Evolutionary conservation across 192 early-diverging fungal genomes (phyloP), one percentile per base, ranked within the genome.

Genomic region (Phycomyces nitens): DNA sequence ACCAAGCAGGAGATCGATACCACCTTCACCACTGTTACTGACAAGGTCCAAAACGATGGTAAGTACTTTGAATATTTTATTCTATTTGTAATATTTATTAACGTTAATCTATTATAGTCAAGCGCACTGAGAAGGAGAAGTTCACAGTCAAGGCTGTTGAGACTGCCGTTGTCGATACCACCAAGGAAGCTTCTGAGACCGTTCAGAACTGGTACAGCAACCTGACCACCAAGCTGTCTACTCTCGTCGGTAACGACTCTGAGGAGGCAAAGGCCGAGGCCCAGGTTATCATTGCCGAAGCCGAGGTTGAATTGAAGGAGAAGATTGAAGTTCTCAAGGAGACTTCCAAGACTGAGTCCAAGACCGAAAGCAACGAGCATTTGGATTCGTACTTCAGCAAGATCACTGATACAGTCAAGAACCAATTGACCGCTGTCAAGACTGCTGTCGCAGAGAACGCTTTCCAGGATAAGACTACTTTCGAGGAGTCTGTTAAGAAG

Each of bases 231-330:
- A 63, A 20, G 22, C 40, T 63, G 38, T 26, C 51, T 3, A 20
- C 0, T 21, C 41, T 63, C 7, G 44, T 47, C 11, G 18, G 18
- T 3, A 14, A 47, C 12, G 52, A 53, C 24, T 39, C 40, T 10
- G 39, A 63, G 20, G 52, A 63, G 41, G 52, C 52, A 8, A 27
- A 63, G 23, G 39, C 14, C 5, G 52, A 54, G 23, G 41, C 53
- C 16, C n/a, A 42, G 21, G 34, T 24, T 1, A 34, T 63, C 1
- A 41, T 63, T 41, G 51, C 62, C 9, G 39, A 63, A 42, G 62
- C 62, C 3, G 52, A 53, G 24, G 15, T 41, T 54, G 62, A 63
- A 63, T 53, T 63, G 50, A 42, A 63, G n/a, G 52, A 49, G 2
- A 53, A 63, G 52, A 26, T 54, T 2, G 39, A 53, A 10, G 4